Percentiles rank a stretch among this genome's conserved stretches.
Evolutionary conservation across 1,284 basidiomycete genomes (phyloP).

Genomic region (Irpex lacteus): DNA sequence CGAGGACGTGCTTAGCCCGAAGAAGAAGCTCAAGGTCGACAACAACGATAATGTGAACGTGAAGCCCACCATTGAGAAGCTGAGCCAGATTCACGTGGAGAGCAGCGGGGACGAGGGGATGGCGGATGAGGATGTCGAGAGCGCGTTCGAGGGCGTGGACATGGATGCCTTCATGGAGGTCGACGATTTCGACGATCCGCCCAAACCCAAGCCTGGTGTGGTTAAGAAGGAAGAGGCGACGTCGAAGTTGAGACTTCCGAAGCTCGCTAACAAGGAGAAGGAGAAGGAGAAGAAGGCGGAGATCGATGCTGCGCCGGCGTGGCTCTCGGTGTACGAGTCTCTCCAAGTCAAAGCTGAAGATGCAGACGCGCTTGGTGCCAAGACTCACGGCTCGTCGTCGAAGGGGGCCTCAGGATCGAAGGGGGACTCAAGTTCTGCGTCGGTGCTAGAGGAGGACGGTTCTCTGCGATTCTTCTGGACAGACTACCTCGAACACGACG

Average conservation of each 20-base stretch:
- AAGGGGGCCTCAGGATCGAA: conserved; percentile 16
- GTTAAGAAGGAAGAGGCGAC: conserved; percentile 20
- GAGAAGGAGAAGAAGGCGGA: conserved; percentile 41
- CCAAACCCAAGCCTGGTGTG: conserved; percentile 5
- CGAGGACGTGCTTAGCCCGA: conserved; percentile 60
- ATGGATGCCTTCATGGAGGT: conserved; percentile 56
- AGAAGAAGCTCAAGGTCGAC: conserved; percentile 57
- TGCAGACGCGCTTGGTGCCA: conserved; percentile 40
- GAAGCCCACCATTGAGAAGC: conserved; percentile 50
- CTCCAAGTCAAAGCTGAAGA: conserved; percentile 58
- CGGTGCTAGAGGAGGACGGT: conserved; percentile 76
- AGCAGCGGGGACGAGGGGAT: conserved; percentile 22
- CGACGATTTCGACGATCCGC: conserved; percentile 26
- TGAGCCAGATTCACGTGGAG: conserved; percentile 58
- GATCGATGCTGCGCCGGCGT: conserved; percentile 55
- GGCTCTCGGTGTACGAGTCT: conserved; percentile 77
- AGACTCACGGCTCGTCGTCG: conserved; percentile 33
- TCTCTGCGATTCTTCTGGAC: conserved; percentile 92
- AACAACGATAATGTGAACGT: conserved; percentile 37
- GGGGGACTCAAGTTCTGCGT: conserved; percentile 37
- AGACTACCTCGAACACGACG: conserved; percentile 84
- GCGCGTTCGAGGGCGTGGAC: conserved; percentile 52
- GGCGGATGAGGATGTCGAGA: conserved; percentile 28
- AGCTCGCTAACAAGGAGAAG: background rate
- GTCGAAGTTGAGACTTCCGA: background rate